Percentiles rank a stretch among this genome's conserved stretches.
These are phyloP conservation scores for Pseudopyricularia javanii DNA, from an alignment of 2,329 filamentous ascomycete genomes.

Conservation along the genomic window DNA sequence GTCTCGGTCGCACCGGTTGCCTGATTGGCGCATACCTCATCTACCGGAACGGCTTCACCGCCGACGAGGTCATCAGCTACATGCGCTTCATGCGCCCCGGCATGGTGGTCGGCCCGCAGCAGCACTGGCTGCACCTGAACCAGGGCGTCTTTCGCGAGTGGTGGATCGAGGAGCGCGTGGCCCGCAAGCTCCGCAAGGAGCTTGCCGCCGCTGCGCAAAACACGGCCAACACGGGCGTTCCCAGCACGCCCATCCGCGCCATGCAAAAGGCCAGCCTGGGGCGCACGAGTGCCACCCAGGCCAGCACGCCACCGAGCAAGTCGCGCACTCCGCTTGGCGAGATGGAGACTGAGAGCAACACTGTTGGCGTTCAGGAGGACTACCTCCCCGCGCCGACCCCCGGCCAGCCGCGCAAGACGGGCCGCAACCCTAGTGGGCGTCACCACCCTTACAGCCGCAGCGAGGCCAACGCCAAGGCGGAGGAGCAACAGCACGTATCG, in stretches of 20 bases:
- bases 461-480: conserved; percentile 30
- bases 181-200: conserved; percentile 52
- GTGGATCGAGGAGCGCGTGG: conserved; percentile 85
- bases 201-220: conserved; percentile 25
- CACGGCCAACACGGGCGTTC: conserved; percentile 17
- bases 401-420: conserved; percentile 85
- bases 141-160: conserved; percentile 96
- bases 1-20: conserved; percentile 87
- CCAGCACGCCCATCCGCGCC: conserved; percentile 49
- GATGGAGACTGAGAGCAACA: conserved; percentile 68
- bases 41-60: conserved; percentile 93
- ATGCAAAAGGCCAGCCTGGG: conserved; percentile 44
- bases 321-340: conserved; percentile 83
- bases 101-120: conserved; percentile 97
- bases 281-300: conserved; percentile 35
- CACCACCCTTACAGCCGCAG: conserved; percentile 53
- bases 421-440: conserved; percentile 41
- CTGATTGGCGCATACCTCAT: conserved; percentile 96
- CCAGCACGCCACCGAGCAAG: conserved; percentile 75
- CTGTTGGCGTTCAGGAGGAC: conserved; percentile 65
- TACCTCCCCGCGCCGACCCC: conserved; percentile 91
- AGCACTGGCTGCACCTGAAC: conserved; percentile 97
- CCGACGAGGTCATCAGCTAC: conserved; percentile 92
- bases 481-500: conserved; percentile 31
- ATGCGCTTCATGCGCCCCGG: conserved; percentile 99